Percentiles rank a stretch among this genome's conserved stretches.
Evolutionary conservation across 106 monocot species (phyloP).

Genomic region (Allium fistulosum): DNA sequence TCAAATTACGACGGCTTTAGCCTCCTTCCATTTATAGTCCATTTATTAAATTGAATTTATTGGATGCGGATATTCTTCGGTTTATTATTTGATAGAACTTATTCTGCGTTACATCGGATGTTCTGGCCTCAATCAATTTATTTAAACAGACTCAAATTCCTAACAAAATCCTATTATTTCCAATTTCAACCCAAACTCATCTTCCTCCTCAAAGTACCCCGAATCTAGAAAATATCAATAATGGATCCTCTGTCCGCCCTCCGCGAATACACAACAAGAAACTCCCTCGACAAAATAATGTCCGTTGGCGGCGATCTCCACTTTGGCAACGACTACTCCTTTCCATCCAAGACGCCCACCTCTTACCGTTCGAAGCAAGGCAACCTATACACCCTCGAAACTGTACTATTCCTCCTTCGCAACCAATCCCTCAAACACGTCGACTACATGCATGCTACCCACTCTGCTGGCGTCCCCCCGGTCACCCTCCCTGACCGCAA

Average conservation of each 20-base stretch:
- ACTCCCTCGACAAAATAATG: constrained; percentile 56
- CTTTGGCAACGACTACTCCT: constrained; percentile 70
- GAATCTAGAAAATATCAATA: not conserved
- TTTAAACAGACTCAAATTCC: no score
- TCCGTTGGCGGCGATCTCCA: constrained; percentile 54
- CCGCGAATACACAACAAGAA: constrained; percentile 67
- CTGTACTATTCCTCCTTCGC: constrained; percentile 72
- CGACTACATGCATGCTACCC: constrained; percentile 79
- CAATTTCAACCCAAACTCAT: not conserved
- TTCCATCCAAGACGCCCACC: constrained; percentile 53
- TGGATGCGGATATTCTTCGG: no score
- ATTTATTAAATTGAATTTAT: no score
- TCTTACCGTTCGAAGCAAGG: constrained; percentile 88
- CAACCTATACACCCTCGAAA: constrained; percentile 66
- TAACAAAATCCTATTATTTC: no score
- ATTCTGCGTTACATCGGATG: no score
- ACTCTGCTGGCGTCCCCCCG: constrained; percentile 59
- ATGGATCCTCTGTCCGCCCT: constrained; percentile 91
- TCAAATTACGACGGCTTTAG: no score
- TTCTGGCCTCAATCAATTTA: no score
- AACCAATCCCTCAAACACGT: constrained; percentile 79
- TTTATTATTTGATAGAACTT: no score
- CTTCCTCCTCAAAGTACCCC: not conserved
- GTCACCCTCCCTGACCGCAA: constrained; percentile 88
- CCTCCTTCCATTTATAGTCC: no score